Percentiles rank a stretch among this genome's conserved stretches.
These are phyloP conservation scores for Rhododendron williamsianum DNA, from an alignment of 148 eudicot species.

Conservation along the genomic window DNA sequence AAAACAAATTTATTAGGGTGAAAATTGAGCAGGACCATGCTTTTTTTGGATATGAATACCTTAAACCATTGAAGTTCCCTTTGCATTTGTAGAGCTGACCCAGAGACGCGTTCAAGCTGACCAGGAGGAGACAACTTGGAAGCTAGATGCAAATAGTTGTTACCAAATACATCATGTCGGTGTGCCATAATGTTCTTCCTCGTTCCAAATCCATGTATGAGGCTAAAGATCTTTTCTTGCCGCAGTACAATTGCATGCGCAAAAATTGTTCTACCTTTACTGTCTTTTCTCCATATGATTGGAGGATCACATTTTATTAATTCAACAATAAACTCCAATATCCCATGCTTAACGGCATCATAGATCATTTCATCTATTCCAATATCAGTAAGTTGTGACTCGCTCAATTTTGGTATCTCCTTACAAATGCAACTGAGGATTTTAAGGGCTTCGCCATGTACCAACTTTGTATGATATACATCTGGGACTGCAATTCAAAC, in stretches of 20 bases:
- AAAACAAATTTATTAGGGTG: not conserved
- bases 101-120: conserved; percentile 8
- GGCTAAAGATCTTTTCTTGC: conserved; percentile 13
- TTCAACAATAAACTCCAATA: not conserved
- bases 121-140: conserved; percentile 6
- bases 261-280: conserved; percentile 8
- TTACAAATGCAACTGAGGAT: conserved; percentile 2
- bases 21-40: no score
- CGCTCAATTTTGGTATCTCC: not conserved
- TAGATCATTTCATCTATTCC: not conserved
- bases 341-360: not conserved
- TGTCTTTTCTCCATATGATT: conserved; percentile 9
- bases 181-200: not conserved
- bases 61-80: conserved; percentile 20
- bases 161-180: not conserved
- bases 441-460: not conserved
- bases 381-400: not conserved
- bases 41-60: not conserved
- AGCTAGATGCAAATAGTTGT: conserved; percentile 11
- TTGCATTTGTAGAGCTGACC: conserved; percentile 20
- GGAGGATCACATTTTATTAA: conserved; percentile 10
- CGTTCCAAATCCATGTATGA: conserved; percentile 9
- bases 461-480: not conserved
- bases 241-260: conserved; percentile 7
- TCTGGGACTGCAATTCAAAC: not conserved